Conservation (phyloP, 257 asterid species). For the Haberlea rhodopensis region DNA sequence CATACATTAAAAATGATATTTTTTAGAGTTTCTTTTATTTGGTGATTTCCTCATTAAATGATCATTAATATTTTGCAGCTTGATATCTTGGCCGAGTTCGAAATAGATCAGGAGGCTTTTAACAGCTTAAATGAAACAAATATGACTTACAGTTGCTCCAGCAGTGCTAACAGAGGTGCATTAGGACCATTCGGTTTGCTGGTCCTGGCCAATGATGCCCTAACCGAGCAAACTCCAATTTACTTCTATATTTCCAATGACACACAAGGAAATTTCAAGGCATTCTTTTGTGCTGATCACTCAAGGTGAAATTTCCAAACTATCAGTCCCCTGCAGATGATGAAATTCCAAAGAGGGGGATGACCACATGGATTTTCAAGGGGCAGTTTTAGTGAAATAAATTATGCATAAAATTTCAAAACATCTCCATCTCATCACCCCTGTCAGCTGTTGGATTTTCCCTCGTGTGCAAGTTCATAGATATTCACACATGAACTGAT, state of each 20-base stretch:
- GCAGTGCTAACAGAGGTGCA: conserved; percentile 55
- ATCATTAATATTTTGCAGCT: conserved; percentile 32
- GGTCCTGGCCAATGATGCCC: conserved; percentile 42
- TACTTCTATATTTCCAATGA: conserved; percentile 65
- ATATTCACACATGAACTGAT: not conserved
- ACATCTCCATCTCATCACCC: too few species aligned
- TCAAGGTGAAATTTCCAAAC: conserved; percentile 40
- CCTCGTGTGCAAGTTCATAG: too few species aligned
- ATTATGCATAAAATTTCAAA: too few species aligned
- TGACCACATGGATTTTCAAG: too few species aligned
- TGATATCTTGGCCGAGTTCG: conserved; percentile 72
- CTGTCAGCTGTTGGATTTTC: too few species aligned
- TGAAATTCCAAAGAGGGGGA: too few species aligned
- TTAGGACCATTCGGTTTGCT: conserved; percentile 77
- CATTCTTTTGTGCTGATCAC: conserved; percentile 69
- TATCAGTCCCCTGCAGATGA: too few species aligned
- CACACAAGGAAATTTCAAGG: conserved; percentile 42
- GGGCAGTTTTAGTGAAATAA: too few species aligned
- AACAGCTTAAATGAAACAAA: conserved; percentile 32
- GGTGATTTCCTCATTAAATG: not conserved
- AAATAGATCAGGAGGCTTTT: conserved; percentile 37
- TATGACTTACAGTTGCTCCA: conserved; percentile 41
- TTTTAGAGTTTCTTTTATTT: not conserved
- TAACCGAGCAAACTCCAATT: conserved; percentile 63
- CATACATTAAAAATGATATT: not conserved